These are phyloP conservation scores for Inonotus hispidus DNA, from an alignment of 1,284 basidiomycete species.

Conservation along the genomic window DNA sequence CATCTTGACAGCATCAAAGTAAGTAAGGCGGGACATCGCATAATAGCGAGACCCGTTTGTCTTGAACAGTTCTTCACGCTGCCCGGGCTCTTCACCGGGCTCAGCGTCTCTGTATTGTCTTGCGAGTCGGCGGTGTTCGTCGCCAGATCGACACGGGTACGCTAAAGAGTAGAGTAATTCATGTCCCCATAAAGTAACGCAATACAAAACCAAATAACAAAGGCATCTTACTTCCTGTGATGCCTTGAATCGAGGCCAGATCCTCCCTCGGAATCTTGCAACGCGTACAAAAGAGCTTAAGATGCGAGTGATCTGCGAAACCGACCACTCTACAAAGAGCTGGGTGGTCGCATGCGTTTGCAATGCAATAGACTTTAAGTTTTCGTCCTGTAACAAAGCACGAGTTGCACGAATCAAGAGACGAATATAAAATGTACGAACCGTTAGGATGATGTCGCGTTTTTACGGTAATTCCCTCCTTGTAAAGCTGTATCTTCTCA, in stretches of 20 bases:
- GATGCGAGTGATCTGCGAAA: slow-evolving; percentile 10
- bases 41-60: not conserved
- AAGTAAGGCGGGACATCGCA: slow-evolving; percentile 11
- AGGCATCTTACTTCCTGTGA: not conserved
- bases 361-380: slow-evolving; percentile 9
- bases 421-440: not conserved
- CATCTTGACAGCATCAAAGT: slow-evolving; percentile 19
- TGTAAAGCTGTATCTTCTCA: not conserved
- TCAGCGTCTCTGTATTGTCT: not conserved
- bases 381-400: not conserved
- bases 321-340: slow-evolving; percentile 13
- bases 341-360: slow-evolving; percentile 12
- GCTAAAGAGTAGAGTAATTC: not conserved
- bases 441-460: not conserved
- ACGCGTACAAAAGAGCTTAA: slow-evolving; percentile 1
- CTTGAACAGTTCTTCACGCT: not conserved
- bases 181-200: not conserved
- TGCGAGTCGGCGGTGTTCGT: not conserved
- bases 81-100: not conserved
- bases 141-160: not conserved
- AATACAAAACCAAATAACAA: not conserved
- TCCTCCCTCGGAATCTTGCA: not conserved
- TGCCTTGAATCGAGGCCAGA: not conserved
- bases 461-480: slow-evolving; percentile 1
- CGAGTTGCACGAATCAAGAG: not conserved